phyloP scores from a whole-genome alignment of 768 basidiomycete species.

The Leccinum sublutescens region DNA sequence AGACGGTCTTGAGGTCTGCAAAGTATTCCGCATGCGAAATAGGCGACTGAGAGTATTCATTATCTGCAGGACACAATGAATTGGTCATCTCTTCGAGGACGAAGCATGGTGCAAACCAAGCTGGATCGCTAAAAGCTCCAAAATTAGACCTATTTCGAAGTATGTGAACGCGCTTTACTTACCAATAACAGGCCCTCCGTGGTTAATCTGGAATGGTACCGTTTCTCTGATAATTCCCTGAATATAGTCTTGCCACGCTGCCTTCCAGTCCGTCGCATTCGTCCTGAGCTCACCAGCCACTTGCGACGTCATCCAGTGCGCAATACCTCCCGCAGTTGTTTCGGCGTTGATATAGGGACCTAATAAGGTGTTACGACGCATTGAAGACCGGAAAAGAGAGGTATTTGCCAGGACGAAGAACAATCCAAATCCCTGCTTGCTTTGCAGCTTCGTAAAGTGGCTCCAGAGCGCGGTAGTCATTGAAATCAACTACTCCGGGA shows the following conservation, averaged over 20 bases:
- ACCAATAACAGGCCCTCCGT: slow-evolving; percentile 77
- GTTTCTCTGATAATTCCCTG: slow-evolving; percentile 61
- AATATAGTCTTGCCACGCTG: slow-evolving; percentile 73
- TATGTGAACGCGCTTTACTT: slow-evolving; percentile 16
- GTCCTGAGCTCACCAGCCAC: slow-evolving; percentile 70
- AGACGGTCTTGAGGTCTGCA: slow-evolving; percentile 54
- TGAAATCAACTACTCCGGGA: slow-evolving; percentile 70
- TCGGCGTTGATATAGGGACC: slow-evolving; percentile 70
- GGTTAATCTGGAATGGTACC: slow-evolving; percentile 61
- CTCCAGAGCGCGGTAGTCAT: slow-evolving; percentile 63
- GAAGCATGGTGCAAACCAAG: slow-evolving; percentile 39
- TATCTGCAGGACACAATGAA: slow-evolving; percentile 44
- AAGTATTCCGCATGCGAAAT: slow-evolving; percentile 56
- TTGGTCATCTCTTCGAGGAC: background rate
- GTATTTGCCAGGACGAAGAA: slow-evolving; percentile 70
- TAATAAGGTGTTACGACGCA: slow-evolving; percentile 9
- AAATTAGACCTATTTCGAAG: background rate
- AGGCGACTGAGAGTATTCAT: slow-evolving; percentile 63
- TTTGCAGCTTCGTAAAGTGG: slow-evolving; percentile 75
- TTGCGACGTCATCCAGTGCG: slow-evolving; percentile 68
- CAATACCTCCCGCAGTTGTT: slow-evolving; percentile 73
- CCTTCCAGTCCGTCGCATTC: slow-evolving; percentile 61
- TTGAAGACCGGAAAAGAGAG: background rate
- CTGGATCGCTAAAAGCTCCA: slow-evolving; percentile 45
- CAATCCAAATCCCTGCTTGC: slow-evolving; percentile 72